Percentiles rank a stretch among this genome's conserved stretches.
phyloP scores from a whole-genome alignment of 2,329 filamentous ascomycete species.

The Onygena corvina region DNA sequence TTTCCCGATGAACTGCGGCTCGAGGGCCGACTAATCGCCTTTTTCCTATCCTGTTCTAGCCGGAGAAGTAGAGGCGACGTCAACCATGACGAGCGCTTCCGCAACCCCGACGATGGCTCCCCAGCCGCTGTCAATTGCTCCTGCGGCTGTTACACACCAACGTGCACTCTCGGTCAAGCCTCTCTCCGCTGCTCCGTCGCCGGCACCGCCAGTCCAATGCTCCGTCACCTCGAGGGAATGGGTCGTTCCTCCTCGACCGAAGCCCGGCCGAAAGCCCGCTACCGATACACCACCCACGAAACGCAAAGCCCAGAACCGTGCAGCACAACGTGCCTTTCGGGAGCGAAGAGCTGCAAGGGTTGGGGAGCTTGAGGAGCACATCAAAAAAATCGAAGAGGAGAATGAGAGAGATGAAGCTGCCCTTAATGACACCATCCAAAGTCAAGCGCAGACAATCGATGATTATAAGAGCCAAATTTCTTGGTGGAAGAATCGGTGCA shows the following conservation, averaged over 20 bases:
- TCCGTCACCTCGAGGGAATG: constrained; percentile 71
- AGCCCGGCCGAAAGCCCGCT: constrained; percentile 88
- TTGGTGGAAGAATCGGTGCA: constrained; percentile 43
- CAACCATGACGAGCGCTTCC: constrained; percentile 19
- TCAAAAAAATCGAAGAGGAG: constrained; percentile 38
- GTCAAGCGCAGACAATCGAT: constrained; percentile 54
- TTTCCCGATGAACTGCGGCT: too few relatives aligned
- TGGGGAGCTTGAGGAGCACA: constrained; percentile 48
- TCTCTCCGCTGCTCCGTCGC: constrained; percentile 25
- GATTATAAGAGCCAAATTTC: constrained; percentile 45
- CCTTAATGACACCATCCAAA: constrained; percentile 42
- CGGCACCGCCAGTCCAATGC: constrained; percentile 30
- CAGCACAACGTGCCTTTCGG: constrained; percentile 82
- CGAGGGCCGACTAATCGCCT: too few relatives aligned
- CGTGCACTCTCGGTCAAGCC: constrained; percentile 29
- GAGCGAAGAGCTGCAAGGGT: constrained; percentile 88
- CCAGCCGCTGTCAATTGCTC: constrained; percentile 26
- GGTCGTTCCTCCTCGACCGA: constrained; percentile 75
- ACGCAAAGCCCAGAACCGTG: constrained; percentile 82
- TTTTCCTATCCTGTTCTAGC: too few relatives aligned
- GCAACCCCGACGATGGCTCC: constrained; percentile 31
- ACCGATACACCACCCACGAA: constrained; percentile 86
- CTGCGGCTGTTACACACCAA: constrained; percentile 20
- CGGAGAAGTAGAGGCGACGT: not conserved
- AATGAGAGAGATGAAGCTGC: constrained; percentile 37